Evolutionary conservation across 2,329 filamentous ascomycete species (phyloP).

Genomic region (Alternaria arborescens): DNA sequence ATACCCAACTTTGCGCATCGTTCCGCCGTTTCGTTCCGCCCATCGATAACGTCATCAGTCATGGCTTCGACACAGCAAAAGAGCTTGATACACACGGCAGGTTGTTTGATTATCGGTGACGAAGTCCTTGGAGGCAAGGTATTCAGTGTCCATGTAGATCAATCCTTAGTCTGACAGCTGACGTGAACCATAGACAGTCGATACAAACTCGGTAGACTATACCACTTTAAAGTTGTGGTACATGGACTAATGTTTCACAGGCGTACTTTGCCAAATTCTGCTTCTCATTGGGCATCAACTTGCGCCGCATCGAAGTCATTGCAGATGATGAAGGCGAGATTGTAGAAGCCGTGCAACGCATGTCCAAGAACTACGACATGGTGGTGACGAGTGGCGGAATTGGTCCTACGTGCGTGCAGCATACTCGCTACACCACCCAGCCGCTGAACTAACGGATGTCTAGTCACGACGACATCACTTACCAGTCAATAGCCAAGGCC

Average conservation of each 20-base stretch:
- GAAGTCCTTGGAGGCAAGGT: slow-evolving; percentile 96
- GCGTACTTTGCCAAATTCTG: slow-evolving; percentile 72
- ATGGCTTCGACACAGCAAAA: slow-evolving; percentile 63
- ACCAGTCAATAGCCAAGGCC: slow-evolving; percentile 90
- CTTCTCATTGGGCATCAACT: slow-evolving; percentile 69
- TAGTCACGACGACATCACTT: slow-evolving; percentile 97
- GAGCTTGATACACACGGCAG: slow-evolving; percentile 84
- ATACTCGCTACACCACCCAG: slow-evolving; percentile 16
- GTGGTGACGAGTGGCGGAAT: slow-evolving; percentile 96
- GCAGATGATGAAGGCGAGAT: slow-evolving; percentile 92
- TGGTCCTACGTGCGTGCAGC: slow-evolving; percentile 80
- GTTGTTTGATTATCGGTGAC: slow-evolving; percentile 95
- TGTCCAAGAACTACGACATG: slow-evolving; percentile 91
- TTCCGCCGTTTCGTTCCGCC: slow-evolving; percentile 48
- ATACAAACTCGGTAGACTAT: slow-evolving; percentile 65
- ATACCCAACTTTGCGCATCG: slow-evolving; percentile 65
- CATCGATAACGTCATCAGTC: slow-evolving; percentile 51
- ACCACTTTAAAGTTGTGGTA: neutral
- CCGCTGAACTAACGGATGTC: slow-evolving; percentile 25
- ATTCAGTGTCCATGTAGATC: slow-evolving; percentile 28
- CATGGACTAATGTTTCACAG: slow-evolving; percentile 30
- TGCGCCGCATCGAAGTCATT: slow-evolving; percentile 92
- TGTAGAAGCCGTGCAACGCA: slow-evolving; percentile 82
- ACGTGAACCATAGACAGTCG: slow-evolving; percentile 62
- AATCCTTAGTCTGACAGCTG: slow-evolving; percentile 22